These are phyloP conservation scores for Cutaneotrichosporon sp. DNA, from an alignment of 1,284 basidiomycete species.

Conservation along the genomic window DNA sequence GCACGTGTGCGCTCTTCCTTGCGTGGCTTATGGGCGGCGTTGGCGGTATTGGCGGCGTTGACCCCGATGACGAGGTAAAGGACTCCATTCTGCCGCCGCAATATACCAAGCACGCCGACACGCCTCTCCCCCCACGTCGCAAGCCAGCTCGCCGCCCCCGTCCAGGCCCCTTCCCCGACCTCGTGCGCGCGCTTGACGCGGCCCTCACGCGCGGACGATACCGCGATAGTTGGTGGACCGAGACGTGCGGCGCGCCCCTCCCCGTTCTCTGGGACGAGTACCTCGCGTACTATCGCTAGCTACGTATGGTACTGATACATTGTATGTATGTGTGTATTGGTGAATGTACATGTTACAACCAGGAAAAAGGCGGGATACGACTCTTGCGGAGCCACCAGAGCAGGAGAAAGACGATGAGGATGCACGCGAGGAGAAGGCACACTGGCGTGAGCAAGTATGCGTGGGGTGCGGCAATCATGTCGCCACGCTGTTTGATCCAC, in stretches of 20 bases:
- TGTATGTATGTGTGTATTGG: neutral
- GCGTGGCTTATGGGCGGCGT: slow-evolving; percentile 25
- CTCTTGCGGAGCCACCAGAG: neutral
- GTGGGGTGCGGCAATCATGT: neutral
- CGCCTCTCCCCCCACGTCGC: neutral
- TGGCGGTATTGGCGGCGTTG: neutral
- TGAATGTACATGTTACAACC: neutral
- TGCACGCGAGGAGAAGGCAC: neutral
- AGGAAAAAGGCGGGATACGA: neutral
- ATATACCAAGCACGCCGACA: slow-evolving; percentile 14
- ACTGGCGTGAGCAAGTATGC: neutral
- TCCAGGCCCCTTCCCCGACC: slow-evolving; percentile 28
- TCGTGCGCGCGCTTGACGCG: slow-evolving; percentile 26
- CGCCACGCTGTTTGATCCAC: neutral
- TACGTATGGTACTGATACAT: neutral
- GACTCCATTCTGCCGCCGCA: neutral
- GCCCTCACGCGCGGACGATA: slow-evolving; percentile 26
- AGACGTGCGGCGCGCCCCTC: slow-evolving; percentile 27
- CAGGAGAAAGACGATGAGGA: neutral
- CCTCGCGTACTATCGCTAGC: slow-evolving; percentile 25
- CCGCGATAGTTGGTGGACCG: slow-evolving; percentile 28
- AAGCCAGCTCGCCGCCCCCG: slow-evolving; percentile 6
- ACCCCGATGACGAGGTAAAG: neutral
- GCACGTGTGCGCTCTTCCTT: slow-evolving; percentile 32
- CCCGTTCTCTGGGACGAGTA: slow-evolving; percentile 30